These are phyloP conservation scores for Wilcoxina mikolae DNA, from an alignment of 495 filamentous ascomycete genomes.

Conservation along the genomic window DNA sequence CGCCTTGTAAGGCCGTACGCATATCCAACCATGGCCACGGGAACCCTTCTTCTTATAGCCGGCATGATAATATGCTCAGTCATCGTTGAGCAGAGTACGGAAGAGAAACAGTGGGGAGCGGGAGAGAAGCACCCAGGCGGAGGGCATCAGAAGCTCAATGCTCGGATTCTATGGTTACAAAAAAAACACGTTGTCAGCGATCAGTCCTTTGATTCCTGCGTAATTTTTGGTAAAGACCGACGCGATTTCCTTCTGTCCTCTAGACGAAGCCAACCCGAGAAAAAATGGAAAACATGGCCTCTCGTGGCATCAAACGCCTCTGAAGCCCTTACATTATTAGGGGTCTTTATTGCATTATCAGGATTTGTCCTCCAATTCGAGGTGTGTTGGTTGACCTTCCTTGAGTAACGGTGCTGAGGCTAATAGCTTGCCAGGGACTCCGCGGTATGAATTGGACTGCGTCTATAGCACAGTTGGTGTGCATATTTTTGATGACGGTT, in stretches of 20 bases:
- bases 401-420: no score
- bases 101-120: neutral
- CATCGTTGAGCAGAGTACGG: slow-evolving; percentile 12
- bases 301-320: slow-evolving; percentile 35
- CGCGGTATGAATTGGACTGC: slow-evolving; percentile 28
- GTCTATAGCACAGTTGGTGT: slow-evolving; percentile 10
- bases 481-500: slow-evolving; percentile 8
- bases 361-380: slow-evolving; percentile 28
- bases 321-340: slow-evolving; percentile 32
- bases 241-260: no score
- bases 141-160: neutral
- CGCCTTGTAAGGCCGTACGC: slow-evolving; percentile 1
- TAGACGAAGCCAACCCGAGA: neutral
- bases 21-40: slow-evolving; percentile 5
- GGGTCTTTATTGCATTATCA: slow-evolving; percentile 11
- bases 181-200: slow-evolving; percentile 6
- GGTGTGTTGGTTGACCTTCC: no score
- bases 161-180: slow-evolving; percentile 12
- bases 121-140: neutral
- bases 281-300: neutral
- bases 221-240: slow-evolving; percentile 7
- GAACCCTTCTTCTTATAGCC: slow-evolving; percentile 11
- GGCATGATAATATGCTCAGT: slow-evolving; percentile 18
- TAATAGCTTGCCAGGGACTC: no score
- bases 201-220: slow-evolving; percentile 6